Percentiles rank a stretch among this genome's conserved stretches.
Evolutionary conservation across 2,329 filamentous ascomycete species (phyloP).

Genomic region (Colletotrichum navitas): DNA sequence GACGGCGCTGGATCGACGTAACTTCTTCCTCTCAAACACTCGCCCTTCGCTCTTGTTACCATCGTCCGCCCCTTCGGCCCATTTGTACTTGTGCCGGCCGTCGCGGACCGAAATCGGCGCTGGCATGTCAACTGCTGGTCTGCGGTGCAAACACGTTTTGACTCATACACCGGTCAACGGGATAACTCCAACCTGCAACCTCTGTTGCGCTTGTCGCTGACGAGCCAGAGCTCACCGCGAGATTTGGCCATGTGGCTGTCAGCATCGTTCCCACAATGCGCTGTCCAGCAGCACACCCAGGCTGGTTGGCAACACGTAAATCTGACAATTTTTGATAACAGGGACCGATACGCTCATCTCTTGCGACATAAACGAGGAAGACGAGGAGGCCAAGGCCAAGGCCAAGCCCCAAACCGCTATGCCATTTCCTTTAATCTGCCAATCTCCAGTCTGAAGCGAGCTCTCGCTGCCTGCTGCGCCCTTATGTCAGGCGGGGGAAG

Average conservation of each 20-base stretch:
- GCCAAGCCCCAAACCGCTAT: constrained; percentile 2
- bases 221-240: constrained; percentile 8
- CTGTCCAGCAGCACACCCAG: constrained; percentile 8
- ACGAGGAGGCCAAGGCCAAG: constrained; percentile 22
- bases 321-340: constrained; percentile 16
- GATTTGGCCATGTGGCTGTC: constrained; percentile 13
- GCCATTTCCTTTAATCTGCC: constrained; percentile 34
- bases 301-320: background rate
- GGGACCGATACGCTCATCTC: background rate
- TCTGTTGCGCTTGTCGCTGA: constrained; percentile 20
- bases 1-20: constrained; percentile 12
- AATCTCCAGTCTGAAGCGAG: constrained; percentile 28
- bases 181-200: constrained; percentile 4
- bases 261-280: constrained; percentile 10
- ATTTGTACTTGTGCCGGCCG: background rate
- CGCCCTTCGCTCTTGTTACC: background rate
- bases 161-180: constrained; percentile 9
- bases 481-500: constrained; percentile 34
- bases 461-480: constrained; percentile 28
- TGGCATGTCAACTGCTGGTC: background rate
- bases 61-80: constrained; percentile 14
- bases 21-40: background rate
- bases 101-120: constrained; percentile 31
- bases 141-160: background rate
- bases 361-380: background rate